Evolutionary conservation across 148 eudicot genomes (phyloP).

Genomic region (Cornus florida): DNA sequence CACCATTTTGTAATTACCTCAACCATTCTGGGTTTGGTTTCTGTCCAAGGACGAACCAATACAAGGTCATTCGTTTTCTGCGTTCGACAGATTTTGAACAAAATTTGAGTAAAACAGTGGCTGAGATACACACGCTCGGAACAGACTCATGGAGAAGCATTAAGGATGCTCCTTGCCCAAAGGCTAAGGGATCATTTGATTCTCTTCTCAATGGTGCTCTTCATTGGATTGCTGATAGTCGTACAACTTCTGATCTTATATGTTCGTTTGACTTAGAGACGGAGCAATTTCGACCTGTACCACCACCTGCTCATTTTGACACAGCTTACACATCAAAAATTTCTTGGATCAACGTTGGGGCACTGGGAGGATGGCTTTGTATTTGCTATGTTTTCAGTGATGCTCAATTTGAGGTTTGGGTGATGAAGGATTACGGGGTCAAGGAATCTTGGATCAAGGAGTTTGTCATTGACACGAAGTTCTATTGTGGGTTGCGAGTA

Average conservation of each 20-base stretch:
- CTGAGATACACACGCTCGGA: conserved; percentile 30
- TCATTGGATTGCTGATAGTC: conserved; percentile 32
- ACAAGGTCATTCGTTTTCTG: conserved; percentile 38
- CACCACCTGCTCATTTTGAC: conserved; percentile 29
- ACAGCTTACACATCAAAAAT: conserved; percentile 2
- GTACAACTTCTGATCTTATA: conserved; percentile 15
- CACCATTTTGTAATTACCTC: not conserved
- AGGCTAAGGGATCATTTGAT: conserved; percentile 15
- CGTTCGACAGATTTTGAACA: conserved; percentile 4
- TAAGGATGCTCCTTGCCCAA: conserved; percentile 19
- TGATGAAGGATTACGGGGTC: conserved; percentile 36
- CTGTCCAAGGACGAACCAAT: conserved; percentile 29
- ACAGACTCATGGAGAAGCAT: conserved; percentile 28
- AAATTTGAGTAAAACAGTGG: not conserved
- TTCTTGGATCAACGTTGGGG: conserved; percentile 24
- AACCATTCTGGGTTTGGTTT: conserved; percentile 31
- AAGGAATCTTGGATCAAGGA: conserved; percentile 34
- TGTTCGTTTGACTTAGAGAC: conserved; percentile 30
- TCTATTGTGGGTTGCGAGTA: conserved; percentile 18
- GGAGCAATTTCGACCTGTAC: conserved; percentile 19
- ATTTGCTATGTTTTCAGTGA: conserved; percentile 25
- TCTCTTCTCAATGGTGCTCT: conserved; percentile 28
- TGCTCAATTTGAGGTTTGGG: conserved; percentile 27
- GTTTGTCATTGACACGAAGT: conserved; percentile 25
- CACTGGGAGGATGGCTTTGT: conserved; percentile 24